A percentile compares a stretch with the other conserved stretches of the same genome.
Conservation (phyloP, 495 filamentous ascomycete species). For the Aspergillus taichungensis region DNA sequence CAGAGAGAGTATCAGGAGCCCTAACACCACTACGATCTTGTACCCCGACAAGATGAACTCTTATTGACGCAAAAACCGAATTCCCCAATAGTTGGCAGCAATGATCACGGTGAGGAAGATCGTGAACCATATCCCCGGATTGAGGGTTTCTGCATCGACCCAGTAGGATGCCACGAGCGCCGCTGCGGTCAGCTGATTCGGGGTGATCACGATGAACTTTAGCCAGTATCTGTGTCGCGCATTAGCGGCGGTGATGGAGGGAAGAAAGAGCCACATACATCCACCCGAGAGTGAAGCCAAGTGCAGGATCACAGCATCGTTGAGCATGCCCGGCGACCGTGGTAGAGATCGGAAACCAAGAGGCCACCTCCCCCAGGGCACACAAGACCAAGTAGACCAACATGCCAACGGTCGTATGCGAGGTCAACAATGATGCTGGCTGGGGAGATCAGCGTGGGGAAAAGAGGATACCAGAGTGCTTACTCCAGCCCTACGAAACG, state of each 20-base stretch:
- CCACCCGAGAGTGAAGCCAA: slow-evolving; percentile 55
- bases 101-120: slow-evolving; percentile 57
- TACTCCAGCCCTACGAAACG: slow-evolving; percentile 24
- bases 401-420: slow-evolving; percentile 51
- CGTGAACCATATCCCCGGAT: slow-evolving; percentile 67
- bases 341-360: slow-evolving; percentile 47
- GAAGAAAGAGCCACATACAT: slow-evolving; percentile 18
- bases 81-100: slow-evolving; percentile 49
- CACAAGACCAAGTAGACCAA: slow-evolving; percentile 53
- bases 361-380: slow-evolving; percentile 55
- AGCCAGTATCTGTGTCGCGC: slow-evolving; percentile 36
- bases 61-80: slow-evolving; percentile 37
- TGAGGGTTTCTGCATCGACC: slow-evolving; percentile 47
- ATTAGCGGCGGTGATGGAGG: not conserved
- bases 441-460: slow-evolving; percentile 17
- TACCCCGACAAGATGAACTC: slow-evolving; percentile 48
- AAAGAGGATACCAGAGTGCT: not conserved
- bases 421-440: slow-evolving; percentile 52
- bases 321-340: slow-evolving; percentile 54
- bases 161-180: slow-evolving; percentile 66
- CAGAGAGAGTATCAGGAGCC: slow-evolving; percentile 56
- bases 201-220: slow-evolving; percentile 68
- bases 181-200: slow-evolving; percentile 70
- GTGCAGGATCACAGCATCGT: slow-evolving; percentile 52
- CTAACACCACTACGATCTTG: slow-evolving; percentile 63